These are phyloP conservation scores for Phytophthora palmivora DNA, from an alignment of 352 stramenopile species.

Conservation along the genomic window DNA sequence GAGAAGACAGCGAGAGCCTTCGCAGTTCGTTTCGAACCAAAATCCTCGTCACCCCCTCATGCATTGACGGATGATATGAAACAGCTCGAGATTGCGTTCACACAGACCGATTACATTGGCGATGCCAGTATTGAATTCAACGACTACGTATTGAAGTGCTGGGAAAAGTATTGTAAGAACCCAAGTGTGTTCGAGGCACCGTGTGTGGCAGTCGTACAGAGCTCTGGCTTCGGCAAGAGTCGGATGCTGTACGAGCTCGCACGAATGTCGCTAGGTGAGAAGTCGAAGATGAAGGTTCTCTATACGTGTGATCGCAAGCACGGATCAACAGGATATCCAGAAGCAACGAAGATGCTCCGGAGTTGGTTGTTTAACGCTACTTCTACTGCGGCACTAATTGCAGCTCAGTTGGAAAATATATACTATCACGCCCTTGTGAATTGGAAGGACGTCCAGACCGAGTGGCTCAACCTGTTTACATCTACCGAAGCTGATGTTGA, in stretches of 20 bases:
- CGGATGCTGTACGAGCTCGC: slow-evolving; percentile 14
- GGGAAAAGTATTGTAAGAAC: too few species aligned
- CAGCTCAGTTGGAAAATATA: not conserved
- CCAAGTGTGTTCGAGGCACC: not conserved
- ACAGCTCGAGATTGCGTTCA: too few species aligned
- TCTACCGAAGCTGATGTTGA: too few species aligned
- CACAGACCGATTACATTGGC: too few species aligned
- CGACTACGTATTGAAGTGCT: too few species aligned
- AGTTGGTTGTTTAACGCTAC: not conserved
- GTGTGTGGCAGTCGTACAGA: slow-evolving; percentile 17
- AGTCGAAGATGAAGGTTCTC: slow-evolving; percentile 8
- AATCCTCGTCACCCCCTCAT: too few species aligned
- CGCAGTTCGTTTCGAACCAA: too few species aligned
- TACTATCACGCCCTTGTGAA: slow-evolving; percentile 4
- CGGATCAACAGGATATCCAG: slow-evolving; percentile 8
- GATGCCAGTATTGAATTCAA: too few species aligned
- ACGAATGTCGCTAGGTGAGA: not conserved
- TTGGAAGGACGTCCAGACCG: not conserved
- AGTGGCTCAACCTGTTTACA: too few species aligned
- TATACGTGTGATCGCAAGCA: slow-evolving; percentile 2
- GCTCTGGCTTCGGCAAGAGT: slow-evolving; percentile 28
- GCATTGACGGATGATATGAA: too few species aligned
- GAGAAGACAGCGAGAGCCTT: too few species aligned
- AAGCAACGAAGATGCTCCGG: not conserved
- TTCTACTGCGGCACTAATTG: not conserved